Percentiles rank a stretch among this genome's conserved stretches.
These are phyloP conservation scores for Podaxis mareebaensis DNA, from an alignment of 768 basidiomycete species.

Conservation along the genomic window DNA sequence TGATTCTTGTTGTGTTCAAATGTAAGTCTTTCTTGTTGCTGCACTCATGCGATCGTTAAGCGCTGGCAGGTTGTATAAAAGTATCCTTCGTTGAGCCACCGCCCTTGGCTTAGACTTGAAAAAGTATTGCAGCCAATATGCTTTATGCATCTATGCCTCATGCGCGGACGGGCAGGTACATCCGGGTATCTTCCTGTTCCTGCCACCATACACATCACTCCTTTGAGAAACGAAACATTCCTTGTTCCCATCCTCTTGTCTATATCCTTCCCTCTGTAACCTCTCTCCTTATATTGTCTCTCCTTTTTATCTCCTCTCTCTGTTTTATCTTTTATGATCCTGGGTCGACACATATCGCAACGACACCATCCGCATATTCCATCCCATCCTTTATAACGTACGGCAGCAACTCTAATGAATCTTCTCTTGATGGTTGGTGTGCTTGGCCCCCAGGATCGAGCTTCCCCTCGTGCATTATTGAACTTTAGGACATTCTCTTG, in stretches of 20 bases:
- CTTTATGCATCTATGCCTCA: neutral
- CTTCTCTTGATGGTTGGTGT: neutral
- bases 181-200: neutral
- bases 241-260: slow-evolving; percentile 8
- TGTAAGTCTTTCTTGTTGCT: slow-evolving; percentile 10
- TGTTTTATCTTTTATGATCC: slow-evolving; percentile 2
- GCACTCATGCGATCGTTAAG: neutral
- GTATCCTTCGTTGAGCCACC: neutral
- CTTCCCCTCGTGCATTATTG: neutral
- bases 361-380: neutral
- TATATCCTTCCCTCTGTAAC: slow-evolving; percentile 4
- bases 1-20: slow-evolving; percentile 4
- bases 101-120: neutral
- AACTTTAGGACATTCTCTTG: neutral
- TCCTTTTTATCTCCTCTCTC: slow-evolving; percentile 15
- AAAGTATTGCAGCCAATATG: slow-evolving; percentile 1
- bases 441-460: neutral
- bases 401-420: neutral
- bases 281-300: slow-evolving; percentile 12
- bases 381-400: neutral
- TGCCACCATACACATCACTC: neutral
- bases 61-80: slow-evolving; percentile 7
- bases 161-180: neutral
- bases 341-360: neutral
- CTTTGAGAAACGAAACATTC: neutral